These are phyloP conservation scores for Saccharum spontaneum DNA, from an alignment of 176 grass and related monocot genomes.

Conservation along the genomic window DNA sequence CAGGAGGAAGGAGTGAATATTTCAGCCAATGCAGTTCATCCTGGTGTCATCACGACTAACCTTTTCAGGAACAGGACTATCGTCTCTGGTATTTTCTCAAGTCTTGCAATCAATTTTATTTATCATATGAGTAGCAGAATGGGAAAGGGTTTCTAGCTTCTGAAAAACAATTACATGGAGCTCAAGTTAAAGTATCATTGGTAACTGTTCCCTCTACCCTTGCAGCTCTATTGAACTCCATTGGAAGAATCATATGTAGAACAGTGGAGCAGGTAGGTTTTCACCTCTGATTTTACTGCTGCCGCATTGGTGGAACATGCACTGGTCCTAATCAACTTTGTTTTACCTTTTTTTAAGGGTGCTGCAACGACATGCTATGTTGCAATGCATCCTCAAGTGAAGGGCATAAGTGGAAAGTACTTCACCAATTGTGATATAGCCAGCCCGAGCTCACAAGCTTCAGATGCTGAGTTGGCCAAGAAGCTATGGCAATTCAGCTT, in stretches of 20 bases:
- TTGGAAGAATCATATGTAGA: slow-evolving; percentile 36
- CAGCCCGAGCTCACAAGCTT: slow-evolving; percentile 42
- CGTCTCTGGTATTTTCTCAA: slow-evolving; percentile 33
- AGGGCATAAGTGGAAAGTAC: slow-evolving; percentile 19
- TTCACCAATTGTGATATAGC: slow-evolving; percentile 54
- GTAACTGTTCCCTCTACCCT: background rate
- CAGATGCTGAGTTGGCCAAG: slow-evolving; percentile 57
- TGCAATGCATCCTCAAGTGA: slow-evolving; percentile 54
- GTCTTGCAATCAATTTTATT: background rate
- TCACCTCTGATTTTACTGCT: background rate
- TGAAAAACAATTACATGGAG: background rate
- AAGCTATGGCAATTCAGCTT: slow-evolving; percentile 72
- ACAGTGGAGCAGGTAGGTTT: slow-evolving; percentile 30
- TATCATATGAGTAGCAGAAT: background rate
- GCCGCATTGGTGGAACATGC: background rate
- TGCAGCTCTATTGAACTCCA: slow-evolving; percentile 31
- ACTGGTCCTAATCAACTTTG: background rate
- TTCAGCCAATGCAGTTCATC: slow-evolving; percentile 80
- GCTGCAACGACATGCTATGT: slow-evolving; percentile 87
- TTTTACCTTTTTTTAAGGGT: slow-evolving; percentile 35
- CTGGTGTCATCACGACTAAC: slow-evolving; percentile 69
- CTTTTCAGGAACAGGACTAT: slow-evolving; percentile 69
- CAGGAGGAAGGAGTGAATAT: slow-evolving; percentile 77
- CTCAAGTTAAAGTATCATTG: background rate
- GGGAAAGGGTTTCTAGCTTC: background rate